phyloP scores from a whole-genome alignment of 306 rosid genomes.

The Quercus glauca region DNA sequence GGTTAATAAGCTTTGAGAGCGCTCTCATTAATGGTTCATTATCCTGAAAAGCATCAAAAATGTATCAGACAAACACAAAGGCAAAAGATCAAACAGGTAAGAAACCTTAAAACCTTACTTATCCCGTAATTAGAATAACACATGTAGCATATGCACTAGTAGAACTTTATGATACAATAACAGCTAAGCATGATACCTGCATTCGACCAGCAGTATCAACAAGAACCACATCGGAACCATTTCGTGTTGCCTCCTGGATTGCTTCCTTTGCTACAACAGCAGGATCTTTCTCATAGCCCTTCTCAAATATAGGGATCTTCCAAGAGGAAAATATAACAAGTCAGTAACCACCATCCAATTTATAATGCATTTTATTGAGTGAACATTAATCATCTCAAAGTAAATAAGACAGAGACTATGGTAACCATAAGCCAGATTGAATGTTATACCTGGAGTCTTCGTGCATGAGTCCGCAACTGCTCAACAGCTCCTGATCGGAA shows the following conservation, averaged over 20 bases:
- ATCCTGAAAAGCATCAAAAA: constrained; percentile 52
- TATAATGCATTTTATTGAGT: neutral
- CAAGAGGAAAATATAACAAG: constrained; percentile 12
- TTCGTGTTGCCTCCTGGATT: constrained; percentile 83
- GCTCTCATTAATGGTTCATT: constrained; percentile 98
- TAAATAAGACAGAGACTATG: neutral
- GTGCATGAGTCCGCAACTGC: constrained; percentile 98
- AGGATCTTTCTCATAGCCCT: constrained; percentile 99
- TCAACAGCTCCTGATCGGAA: constrained; percentile 99
- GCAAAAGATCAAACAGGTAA: neutral
- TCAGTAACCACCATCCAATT: neutral
- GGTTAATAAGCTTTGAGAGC: constrained; percentile 82
- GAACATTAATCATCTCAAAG: neutral
- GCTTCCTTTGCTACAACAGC: constrained; percentile 98
- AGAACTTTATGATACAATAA: neutral
- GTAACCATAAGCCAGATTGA: constrained; percentile 6
- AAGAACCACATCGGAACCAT: constrained; percentile 95
- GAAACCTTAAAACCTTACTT: constrained; percentile 1
- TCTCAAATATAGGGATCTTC: constrained; percentile 95
- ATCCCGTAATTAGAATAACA: neutral
- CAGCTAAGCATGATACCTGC: constrained; percentile 58
- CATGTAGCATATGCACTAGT: neutral
- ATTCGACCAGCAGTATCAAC: constrained; percentile 99
- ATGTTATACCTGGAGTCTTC: constrained; percentile 83
- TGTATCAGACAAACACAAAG: constrained; percentile 3